These are phyloP conservation scores for Emericellopsis terricola DNA, from an alignment of 495 filamentous ascomycete genomes.

Conservation along the genomic window DNA sequence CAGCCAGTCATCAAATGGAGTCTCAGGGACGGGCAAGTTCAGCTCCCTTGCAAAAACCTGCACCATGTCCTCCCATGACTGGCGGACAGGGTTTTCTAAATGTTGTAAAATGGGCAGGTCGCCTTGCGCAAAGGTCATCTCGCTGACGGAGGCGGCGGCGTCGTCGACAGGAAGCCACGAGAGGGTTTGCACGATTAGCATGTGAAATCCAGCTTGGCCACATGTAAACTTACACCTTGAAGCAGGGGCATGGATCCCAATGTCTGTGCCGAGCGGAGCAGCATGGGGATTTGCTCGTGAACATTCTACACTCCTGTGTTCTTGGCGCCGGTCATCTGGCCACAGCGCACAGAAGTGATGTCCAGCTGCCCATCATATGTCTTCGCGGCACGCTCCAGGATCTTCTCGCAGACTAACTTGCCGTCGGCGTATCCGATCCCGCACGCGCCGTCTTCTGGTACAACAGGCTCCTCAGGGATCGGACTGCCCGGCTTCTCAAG, in stretches of 20 bases:
- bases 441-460: conserved; percentile 22
- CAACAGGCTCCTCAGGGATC: conserved; percentile 22
- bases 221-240: background rate
- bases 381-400: background rate
- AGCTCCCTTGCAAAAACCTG: background rate
- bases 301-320: conserved; percentile 1
- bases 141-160: background rate
- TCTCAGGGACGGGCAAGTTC: background rate
- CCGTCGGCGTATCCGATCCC: conserved; percentile 1
- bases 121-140: background rate
- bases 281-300: conserved; percentile 1
- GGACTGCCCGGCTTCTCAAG: conserved; percentile 4
- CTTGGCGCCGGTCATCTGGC: background rate
- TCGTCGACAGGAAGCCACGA: conserved; percentile 1
- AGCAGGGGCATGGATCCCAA: background rate
- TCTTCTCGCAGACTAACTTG: conserved; percentile 1
- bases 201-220: background rate
- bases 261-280: background rate
- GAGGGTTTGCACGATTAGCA: background rate
- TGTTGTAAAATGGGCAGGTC: background rate
- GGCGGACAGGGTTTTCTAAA: conserved; percentile 1
- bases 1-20: conserved; percentile 1
- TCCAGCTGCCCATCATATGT: background rate
- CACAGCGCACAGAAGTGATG: background rate
- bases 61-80: background rate